Base-by-base conservation (phyloP, 352 stramenopile species). In the Globisporangium parvum region DNA sequence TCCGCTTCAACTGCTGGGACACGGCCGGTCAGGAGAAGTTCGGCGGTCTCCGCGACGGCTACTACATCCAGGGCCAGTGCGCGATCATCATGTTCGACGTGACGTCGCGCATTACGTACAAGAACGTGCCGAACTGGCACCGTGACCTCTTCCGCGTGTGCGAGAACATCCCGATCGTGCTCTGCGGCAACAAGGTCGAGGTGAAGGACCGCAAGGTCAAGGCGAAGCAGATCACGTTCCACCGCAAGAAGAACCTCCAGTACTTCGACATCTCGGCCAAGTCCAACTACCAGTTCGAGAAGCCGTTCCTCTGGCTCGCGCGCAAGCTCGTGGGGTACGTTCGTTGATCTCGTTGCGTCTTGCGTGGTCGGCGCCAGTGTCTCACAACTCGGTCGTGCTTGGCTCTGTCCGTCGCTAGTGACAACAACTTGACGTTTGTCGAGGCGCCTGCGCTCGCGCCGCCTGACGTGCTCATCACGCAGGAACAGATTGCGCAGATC, bases 21-120 rank as follows among this genome's bases (percentile, higher is more conserved):
- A 99, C 97, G 37, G 98, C 98, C 55, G 97, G 97, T 57, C 97
- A 99, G 80, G 97, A 99, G 70, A 99, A 99, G 81, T 98, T 98
- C 65, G 93, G 91, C 57, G 95, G 93, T 65, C 83, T 98, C 21
- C 78, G 93, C 45, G 95, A 98, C 59, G 94, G 94, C 42, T 98
- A 98, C 85, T 98, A 98, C 85, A 98, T 99, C 73, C 96, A 99
- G 79, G 97, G 96, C 42, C 96, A 99, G 77, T 99, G 97, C 69
- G 97, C 96, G 49, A 99, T 99, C 74, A 99, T 99, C 77, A 99
- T 99, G 98, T 99, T 99, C 66, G 98, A 99, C 66, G 97, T 99
- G 45, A 99, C 98, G 12, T 98, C 93, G 57, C 95, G 97, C 70
- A 99, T 99, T 65, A 99, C 98, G 17, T 99, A 99, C 94, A 99